Percentiles rank a stretch among this genome's conserved stretches.
Evolutionary conservation across 78 protist genomes (phyloP).

Genomic region (Fonticula alba): DNA sequence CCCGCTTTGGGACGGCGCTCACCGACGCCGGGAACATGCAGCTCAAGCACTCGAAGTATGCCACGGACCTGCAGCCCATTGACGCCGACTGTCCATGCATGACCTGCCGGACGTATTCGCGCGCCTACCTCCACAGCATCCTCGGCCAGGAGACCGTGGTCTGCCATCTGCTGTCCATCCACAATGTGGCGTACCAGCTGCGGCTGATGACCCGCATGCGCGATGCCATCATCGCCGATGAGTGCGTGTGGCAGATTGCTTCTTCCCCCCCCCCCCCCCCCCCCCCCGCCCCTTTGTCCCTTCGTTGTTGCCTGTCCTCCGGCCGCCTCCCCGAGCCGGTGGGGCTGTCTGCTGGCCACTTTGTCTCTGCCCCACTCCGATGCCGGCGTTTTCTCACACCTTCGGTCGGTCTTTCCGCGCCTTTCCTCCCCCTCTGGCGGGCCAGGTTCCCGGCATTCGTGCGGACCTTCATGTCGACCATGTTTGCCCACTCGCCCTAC

Average conservation of each 20-base stretch:
- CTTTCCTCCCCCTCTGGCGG: neutral
- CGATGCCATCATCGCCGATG: conserved; percentile 29
- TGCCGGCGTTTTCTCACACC: neutral
- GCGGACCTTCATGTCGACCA: neutral
- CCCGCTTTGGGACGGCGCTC: conserved; percentile 70
- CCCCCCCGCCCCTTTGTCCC: neutral
- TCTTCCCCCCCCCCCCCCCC: neutral
- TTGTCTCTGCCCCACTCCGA: neutral
- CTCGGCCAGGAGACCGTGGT: conserved; percentile 33
- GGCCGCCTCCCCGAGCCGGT: neutral
- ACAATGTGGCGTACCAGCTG: conserved; percentile 71
- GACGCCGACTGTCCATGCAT: conserved; percentile 19
- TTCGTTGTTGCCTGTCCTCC: neutral
- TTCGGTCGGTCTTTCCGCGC: neutral
- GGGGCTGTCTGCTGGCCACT: neutral
- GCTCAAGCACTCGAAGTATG: conserved; percentile 2
- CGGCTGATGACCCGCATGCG: conserved; percentile 43
- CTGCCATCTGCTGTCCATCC: conserved; percentile 62
- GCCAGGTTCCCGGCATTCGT: conserved; percentile 17
- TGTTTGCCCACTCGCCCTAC: conserved; percentile 4
- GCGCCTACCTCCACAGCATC: conserved; percentile 50
- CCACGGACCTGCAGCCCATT: conserved; percentile 14
- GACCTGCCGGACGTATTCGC: conserved; percentile 43
- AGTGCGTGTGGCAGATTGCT: neutral
- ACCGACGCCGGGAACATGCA: conserved; percentile 7